Evolutionary conservation across 2,329 filamentous ascomycete species (phyloP).

Genomic region (Annulohypoxylon truncatum): DNA sequence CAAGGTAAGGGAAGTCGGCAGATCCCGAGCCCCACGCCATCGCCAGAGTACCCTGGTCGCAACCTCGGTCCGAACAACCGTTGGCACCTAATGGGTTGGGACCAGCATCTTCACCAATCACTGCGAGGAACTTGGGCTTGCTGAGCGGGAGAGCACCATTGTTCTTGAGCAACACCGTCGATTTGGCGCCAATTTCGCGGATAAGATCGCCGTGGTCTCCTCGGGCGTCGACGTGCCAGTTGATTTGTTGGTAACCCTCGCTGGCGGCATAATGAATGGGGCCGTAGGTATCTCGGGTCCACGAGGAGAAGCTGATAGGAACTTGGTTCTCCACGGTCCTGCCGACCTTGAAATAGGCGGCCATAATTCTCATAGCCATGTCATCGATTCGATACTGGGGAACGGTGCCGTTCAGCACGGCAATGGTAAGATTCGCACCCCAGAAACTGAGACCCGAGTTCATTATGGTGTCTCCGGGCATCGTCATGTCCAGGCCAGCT

Average conservation of each 20-base stretch:
- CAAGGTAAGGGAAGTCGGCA: slow-evolving; percentile 78
- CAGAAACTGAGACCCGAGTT: slow-evolving; percentile 79
- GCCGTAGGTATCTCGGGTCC: slow-evolving; percentile 81
- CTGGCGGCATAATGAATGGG: slow-evolving; percentile 72
- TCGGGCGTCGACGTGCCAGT: slow-evolving; percentile 87
- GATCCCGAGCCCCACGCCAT: slow-evolving; percentile 86
- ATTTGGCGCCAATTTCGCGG: slow-evolving; percentile 80
- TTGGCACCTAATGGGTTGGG: slow-evolving; percentile 81
- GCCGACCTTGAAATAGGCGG: slow-evolving; percentile 75
- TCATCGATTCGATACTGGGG: slow-evolving; percentile 90
- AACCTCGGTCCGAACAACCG: slow-evolving; percentile 76
- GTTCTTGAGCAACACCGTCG: slow-evolving; percentile 92
- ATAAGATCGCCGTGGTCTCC: slow-evolving; percentile 78
- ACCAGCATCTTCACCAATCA: slow-evolving; percentile 87
- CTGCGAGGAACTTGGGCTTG: slow-evolving; percentile 78
- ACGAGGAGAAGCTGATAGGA: slow-evolving; percentile 86
- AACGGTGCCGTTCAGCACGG: slow-evolving; percentile 88
- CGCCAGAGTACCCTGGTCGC: slow-evolving; percentile 70
- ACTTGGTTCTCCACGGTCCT: slow-evolving; percentile 58
- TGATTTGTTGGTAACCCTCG: slow-evolving; percentile 74
- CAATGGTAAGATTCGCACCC: slow-evolving; percentile 88
- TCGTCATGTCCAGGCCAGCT: slow-evolving; percentile 86
- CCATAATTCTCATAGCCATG: slow-evolving; percentile 87
- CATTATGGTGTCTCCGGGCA: slow-evolving; percentile 86
- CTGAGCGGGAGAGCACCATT: slow-evolving; percentile 79